Percentiles rank a stretch among this genome's conserved stretches.
These are phyloP conservation scores for Wickerhamiella dianesei DNA, from an alignment of 805 yeast species.

Conservation along the genomic window DNA sequence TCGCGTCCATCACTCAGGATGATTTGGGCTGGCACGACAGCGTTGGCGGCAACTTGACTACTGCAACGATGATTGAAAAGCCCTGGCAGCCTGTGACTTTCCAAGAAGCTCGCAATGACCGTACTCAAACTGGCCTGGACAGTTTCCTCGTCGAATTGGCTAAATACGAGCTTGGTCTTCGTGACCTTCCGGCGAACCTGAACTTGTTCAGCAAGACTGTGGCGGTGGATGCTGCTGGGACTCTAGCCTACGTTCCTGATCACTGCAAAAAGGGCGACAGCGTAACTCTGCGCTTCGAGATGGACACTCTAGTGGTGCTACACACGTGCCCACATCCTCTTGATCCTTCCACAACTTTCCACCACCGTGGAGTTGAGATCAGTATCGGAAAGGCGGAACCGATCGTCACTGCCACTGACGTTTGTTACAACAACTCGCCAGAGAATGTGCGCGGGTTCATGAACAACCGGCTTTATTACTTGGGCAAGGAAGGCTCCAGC, in stretches of 20 bases:
- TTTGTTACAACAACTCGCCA: constrained; percentile 3
- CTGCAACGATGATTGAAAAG: constrained; percentile 5
- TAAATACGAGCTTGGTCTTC: constrained; percentile 6
- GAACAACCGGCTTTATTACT: constrained; percentile 8
- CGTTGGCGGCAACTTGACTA: constrained; percentile 7
- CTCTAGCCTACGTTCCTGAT: constrained; percentile 1
- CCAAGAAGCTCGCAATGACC: constrained; percentile 3
- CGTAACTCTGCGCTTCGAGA: constrained; percentile 8
- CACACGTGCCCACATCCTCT: constrained; percentile 11
- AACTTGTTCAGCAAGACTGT: constrained; percentile 5
- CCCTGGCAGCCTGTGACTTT: constrained; percentile 7
- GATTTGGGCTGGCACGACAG: constrained; percentile 9
- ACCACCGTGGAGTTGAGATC: constrained; percentile 5
- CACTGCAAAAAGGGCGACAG: constrained; percentile 2
- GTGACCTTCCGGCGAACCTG: constrained; percentile 8
- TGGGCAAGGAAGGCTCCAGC: constrained; percentile 1
- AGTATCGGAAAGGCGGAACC: constrained; percentile 1
- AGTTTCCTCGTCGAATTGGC: constrained; percentile 7
- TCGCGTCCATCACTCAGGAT: constrained; percentile 7
- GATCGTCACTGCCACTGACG: neutral
- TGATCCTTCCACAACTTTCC: constrained; percentile 6
- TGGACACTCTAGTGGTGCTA: constrained; percentile 7
- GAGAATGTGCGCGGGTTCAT: constrained; percentile 7
- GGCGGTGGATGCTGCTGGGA: constrained; percentile 1
- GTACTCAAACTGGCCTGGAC: constrained; percentile 8